These are phyloP conservation scores for Hibiscus syriacus DNA, from an alignment of 345 rosid genomes.

Conservation along the genomic window DNA sequence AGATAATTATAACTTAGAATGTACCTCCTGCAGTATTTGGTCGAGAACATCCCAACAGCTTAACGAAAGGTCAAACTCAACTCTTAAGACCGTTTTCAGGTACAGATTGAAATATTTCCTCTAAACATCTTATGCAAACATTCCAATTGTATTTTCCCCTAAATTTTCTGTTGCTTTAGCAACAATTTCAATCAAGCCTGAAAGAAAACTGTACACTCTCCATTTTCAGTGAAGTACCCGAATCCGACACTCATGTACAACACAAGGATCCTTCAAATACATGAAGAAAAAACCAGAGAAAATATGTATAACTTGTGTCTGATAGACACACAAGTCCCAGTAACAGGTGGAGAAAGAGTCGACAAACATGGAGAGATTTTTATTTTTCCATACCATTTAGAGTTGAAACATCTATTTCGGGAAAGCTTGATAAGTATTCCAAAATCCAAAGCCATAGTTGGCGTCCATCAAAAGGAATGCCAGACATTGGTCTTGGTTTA, in stretches of 20 bases:
- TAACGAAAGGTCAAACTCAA: background rate
- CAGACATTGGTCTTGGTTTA: background rate
- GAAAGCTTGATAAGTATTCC: background rate
- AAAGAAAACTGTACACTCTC: too few relatives aligned
- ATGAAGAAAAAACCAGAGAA: too few relatives aligned
- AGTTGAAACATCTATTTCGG: background rate
- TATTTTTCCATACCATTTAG: background rate
- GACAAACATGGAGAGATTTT: background rate
- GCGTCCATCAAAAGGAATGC: background rate
- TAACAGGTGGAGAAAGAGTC: too few relatives aligned
- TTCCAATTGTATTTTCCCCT: background rate
- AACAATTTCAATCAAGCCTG: background rate
- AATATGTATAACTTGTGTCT: too few relatives aligned
- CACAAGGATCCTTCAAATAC: too few relatives aligned
- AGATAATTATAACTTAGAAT: background rate
- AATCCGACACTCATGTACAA: too few relatives aligned
- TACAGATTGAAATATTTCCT: background rate
- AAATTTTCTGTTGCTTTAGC: background rate
- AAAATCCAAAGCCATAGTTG: background rate
- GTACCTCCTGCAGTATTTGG: background rate
- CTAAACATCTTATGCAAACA: background rate
- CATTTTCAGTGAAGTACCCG: too few relatives aligned
- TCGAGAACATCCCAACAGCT: background rate
- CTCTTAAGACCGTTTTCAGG: background rate
- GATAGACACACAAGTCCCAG: too few relatives aligned